A percentile compares a stretch with the other conserved stretches of the same genome.
Evolutionary conservation across 2,329 filamentous ascomycete genomes (phyloP).

Genomic region (Paramyrothecium sp.): DNA sequence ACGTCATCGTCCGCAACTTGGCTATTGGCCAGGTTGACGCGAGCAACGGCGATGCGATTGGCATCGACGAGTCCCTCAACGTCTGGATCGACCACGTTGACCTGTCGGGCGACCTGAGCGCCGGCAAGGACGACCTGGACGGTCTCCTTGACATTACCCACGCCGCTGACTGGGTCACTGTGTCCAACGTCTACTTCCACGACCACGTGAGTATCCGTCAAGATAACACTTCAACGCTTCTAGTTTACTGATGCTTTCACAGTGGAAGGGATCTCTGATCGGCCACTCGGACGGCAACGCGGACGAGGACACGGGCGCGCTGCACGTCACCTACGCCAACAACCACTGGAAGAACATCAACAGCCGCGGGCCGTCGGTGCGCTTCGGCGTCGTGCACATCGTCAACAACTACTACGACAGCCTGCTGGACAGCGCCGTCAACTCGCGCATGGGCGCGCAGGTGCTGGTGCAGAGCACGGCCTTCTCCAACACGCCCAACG

Average conservation of each 20-base stretch:
- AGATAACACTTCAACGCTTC: too few species aligned
- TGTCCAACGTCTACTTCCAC: conserved; percentile 39
- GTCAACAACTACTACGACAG: conserved; percentile 40
- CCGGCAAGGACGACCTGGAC: conserved; percentile 38
- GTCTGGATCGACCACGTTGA: conserved; percentile 46
- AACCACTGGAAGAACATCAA: conserved; percentile 61
- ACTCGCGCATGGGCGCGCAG: conserved; percentile 51
- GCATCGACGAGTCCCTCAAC: conserved; percentile 42
- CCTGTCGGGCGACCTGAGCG: conserved; percentile 30
- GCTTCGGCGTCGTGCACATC: conserved; percentile 59
- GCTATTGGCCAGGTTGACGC: conserved; percentile 46
- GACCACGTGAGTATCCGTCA: conserved; percentile 27
- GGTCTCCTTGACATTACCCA: conserved; percentile 41
- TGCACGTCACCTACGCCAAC: conserved; percentile 57
- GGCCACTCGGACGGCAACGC: conserved; percentile 59
- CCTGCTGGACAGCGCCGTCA: conserved; percentile 44
- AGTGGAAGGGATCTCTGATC: conserved; percentile 53
- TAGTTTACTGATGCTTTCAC: neutral
- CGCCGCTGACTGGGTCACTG: conserved; percentile 36
- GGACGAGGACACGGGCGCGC: conserved; percentile 54
- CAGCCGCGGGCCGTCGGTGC: conserved; percentile 56
- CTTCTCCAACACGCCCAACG: conserved; percentile 36
- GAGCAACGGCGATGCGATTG: conserved; percentile 47
- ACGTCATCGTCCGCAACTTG: conserved; percentile 57
- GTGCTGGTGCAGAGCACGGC: conserved; percentile 52